A percentile compares a stretch with the other conserved stretches of the same genome.
Conservation (phyloP, 2,329 filamentous ascomycete species). For the Penicillium glabrum region DNA sequence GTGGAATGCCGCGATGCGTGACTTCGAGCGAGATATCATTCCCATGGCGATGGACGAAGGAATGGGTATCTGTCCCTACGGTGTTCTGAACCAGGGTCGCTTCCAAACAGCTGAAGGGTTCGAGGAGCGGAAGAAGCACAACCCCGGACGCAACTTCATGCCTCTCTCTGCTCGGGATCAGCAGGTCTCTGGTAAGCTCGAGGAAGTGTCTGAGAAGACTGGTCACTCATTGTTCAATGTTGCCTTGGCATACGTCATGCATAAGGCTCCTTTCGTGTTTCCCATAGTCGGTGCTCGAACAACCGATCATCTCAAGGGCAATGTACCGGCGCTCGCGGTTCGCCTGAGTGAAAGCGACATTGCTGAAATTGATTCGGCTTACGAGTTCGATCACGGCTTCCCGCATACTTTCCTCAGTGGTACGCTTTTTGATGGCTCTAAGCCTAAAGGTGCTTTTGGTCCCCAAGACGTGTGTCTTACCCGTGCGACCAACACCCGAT, state of each 20-base stretch:
- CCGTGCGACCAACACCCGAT: background rate
- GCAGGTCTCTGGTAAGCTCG: slow-evolving; percentile 16
- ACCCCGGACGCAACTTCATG: slow-evolving; percentile 22
- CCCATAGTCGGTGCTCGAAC: slow-evolving; percentile 54
- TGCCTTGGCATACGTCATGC: slow-evolving; percentile 53
- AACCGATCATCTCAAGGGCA: slow-evolving; percentile 52
- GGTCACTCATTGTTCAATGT: slow-evolving; percentile 11
- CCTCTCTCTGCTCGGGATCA: slow-evolving; percentile 10
- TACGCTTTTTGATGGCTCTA: background rate
- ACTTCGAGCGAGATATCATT: slow-evolving; percentile 69
- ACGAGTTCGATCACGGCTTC: slow-evolving; percentile 57
- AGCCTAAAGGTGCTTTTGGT: background rate
- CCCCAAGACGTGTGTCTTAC: background rate
- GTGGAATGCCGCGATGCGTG: slow-evolving; percentile 62
- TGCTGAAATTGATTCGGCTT: slow-evolving; percentile 52
- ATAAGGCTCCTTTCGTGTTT: slow-evolving; percentile 54
- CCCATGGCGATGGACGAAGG: slow-evolving; percentile 64
- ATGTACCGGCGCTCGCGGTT: slow-evolving; percentile 55
- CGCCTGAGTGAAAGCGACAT: slow-evolving; percentile 54
- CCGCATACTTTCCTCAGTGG: slow-evolving; percentile 37
- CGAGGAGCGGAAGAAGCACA: slow-evolving; percentile 31
- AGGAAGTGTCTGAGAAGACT: slow-evolving; percentile 16
- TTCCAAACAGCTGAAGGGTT: background rate
- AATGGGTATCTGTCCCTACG: slow-evolving; percentile 41
- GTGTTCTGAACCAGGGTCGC: background rate